Percentiles rank a stretch among this genome's conserved stretches.
These are phyloP conservation scores for Trichoderma sp. DNA, from an alignment of 2,329 filamentous ascomycete genomes.

Conservation along the genomic window DNA sequence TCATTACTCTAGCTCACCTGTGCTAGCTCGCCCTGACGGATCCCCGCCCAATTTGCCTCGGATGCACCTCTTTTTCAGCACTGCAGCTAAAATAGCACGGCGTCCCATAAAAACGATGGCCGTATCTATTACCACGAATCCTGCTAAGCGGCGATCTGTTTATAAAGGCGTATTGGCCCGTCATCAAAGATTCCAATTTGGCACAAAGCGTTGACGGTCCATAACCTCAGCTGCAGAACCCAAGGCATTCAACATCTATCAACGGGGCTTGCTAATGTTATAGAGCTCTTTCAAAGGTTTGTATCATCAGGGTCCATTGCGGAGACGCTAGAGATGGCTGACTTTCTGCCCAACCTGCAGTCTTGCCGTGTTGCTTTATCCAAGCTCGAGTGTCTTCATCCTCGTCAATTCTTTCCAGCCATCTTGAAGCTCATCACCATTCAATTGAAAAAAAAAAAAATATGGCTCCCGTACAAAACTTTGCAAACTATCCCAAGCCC, in stretches of 20 bases:
- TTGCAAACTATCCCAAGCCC: conserved; percentile 47
- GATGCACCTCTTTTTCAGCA: neutral
- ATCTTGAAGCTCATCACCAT: neutral
- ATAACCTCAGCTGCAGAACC: neutral
- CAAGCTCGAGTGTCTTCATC: neutral
- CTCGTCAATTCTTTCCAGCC: neutral
- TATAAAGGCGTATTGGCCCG: neutral
- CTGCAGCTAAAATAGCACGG: neutral
- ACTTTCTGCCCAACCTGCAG: neutral
- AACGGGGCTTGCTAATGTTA: neutral
- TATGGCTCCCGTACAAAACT: conserved; percentile 38
- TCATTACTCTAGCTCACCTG: neutral
- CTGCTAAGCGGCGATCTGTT: neutral
- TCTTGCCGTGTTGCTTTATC: neutral
- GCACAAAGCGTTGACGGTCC: neutral
- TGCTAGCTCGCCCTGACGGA: neutral
- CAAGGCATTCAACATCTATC: neutral
- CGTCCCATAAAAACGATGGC: neutral
- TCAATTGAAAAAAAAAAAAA: neutral
- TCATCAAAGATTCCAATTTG: neutral
- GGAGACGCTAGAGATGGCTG: neutral
- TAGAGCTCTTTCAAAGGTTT: neutral
- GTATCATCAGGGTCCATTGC: neutral
- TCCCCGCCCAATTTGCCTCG: neutral
- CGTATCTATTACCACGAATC: neutral